Evolutionary conservation across 1,284 basidiomycete species (phyloP), one percentile per base, ranked within the genome.

Genomic region (Irpex lacteus): DNA sequence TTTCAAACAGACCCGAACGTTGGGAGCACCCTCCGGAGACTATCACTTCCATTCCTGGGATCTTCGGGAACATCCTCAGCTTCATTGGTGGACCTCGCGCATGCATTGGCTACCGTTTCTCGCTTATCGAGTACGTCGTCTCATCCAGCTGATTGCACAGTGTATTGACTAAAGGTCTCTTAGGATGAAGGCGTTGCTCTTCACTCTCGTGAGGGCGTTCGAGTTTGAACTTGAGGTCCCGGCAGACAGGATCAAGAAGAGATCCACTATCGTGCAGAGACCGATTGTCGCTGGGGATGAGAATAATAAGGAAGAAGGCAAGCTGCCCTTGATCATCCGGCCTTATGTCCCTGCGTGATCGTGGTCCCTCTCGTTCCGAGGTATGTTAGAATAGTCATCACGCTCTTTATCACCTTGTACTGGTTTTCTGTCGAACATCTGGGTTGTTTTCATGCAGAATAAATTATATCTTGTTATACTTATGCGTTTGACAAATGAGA

Each of bases 41-140:
- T 0, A 78, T 77, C 1, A 71, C 73, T 11, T 72, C 70, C 0
- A 78, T 89, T 13, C 88, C 88, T 0, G 84, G 87, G 0, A 76
- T 89, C 0, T 88, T 81, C 82, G 78, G 82, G 13, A 82, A 89
- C 67, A 64, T 85, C 69, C 74, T 90, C 59, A 82, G 84, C 1
- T 91, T 91, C 78, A 68, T 86, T 3, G 84, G 83, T 21, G 88
- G 88, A 0, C 81, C 85, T 5, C 81, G 82, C 40, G 80, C 85
- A 1, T 89, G 87, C 70, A 89, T 89, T 53, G 90, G 90, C 0
- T 91, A 88, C 71, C 83, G 87, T 4, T 91, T 92, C 70, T 82
- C 89, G 1, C 69, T 92, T 19, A 78, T 85, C 21, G 89, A 92
- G 85, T 87, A 67, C 65, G 78, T 73, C 26, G 26, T 57, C 19